Base-by-base conservation (phyloP, 2,329 filamentous ascomycete species). In the Fusarium sp. region DNA sequence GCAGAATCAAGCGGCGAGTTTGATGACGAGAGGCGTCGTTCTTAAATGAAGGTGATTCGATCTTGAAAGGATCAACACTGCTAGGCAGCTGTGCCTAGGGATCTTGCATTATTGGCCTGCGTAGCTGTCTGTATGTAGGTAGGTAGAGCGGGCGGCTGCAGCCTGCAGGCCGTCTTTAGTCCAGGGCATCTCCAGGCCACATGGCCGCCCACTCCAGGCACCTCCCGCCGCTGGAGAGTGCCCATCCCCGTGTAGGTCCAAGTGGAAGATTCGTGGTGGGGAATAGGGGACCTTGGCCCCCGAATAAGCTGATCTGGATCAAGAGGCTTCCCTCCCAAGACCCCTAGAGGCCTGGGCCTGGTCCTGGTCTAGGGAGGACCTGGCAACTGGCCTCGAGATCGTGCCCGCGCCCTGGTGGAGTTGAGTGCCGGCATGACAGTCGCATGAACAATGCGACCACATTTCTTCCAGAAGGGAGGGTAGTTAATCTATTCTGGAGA, bases 121-220 rank as follows among this genome's bases (percentile, higher is more conserved):
- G 23, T 8, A 27, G 39, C n/a, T 23, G 11, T 11, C 25, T 27
- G 48, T 30, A 39, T 50, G 59, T 35, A 25, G 41, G 61, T 43
- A 62, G 41, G 60, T 35, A 62, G 64, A 66, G 63, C 64, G 66
- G 72, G 69, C 67, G 69, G 67, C 68, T 75, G 67, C 60, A 78
- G 76, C 64, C 74, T 78, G 67, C 72, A 75, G 52, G 43, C 65
- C 48, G 62, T 58, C 59, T 18, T 59, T 63, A 69, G 66, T 50
- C 48, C 72, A 75, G 66, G 63, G 45, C 60, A 59, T 5, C 56
- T 35, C 66, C 37, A 54, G 66, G 66, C 64, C 74, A 71, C 69
- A 68, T 68, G 69, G 74, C 56, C 45, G 54, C 34, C 66, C 65
- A 56, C 45, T 65, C 66, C 62, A 77, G 74, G 73, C 71, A 76